These are phyloP conservation scores for Arabis alpina DNA, from an alignment of 345 rosid genomes.

Conservation along the genomic window DNA sequence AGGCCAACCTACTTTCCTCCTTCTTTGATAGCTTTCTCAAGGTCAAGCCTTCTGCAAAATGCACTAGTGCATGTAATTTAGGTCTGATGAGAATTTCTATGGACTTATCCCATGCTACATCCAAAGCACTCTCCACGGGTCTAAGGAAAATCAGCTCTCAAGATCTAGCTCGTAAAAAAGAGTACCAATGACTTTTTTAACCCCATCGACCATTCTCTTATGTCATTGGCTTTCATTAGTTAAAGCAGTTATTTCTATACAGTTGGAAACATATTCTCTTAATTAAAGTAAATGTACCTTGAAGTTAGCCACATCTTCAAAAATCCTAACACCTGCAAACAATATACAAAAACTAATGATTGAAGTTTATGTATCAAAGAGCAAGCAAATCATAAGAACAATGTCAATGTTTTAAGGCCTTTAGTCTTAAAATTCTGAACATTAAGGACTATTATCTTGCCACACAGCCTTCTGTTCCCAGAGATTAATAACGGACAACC, in stretches of 20 bases:
- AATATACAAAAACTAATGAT: slow-evolving; percentile 5
- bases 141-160: too few relatives aligned
- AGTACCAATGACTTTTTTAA: too few relatives aligned
- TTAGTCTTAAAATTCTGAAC: background rate
- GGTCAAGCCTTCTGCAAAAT: too few relatives aligned
- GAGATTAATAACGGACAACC: slow-evolving; percentile 16
- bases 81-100: too few relatives aligned
- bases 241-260: slow-evolving; percentile 7
- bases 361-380: slow-evolving; percentile 17
- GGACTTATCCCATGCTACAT: too few relatives aligned
- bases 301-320: slow-evolving; percentile 78
- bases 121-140: too few relatives aligned
- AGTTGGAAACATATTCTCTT: slow-evolving; percentile 9
- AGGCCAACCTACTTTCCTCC: too few relatives aligned
- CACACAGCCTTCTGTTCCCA: background rate
- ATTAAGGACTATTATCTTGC: slow-evolving; percentile 15
- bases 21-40: too few relatives aligned
- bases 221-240: background rate
- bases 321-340: slow-evolving; percentile 87
- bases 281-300: slow-evolving; percentile 60
- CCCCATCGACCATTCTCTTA: slow-evolving; percentile 1
- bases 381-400: slow-evolving; percentile 24
- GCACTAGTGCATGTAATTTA: too few relatives aligned
- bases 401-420: slow-evolving; percentile 13
- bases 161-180: too few relatives aligned